These are phyloP conservation scores for Remersonia thermophila DNA, from an alignment of 2,329 filamentous ascomycete species.

Conservation along the genomic window DNA sequence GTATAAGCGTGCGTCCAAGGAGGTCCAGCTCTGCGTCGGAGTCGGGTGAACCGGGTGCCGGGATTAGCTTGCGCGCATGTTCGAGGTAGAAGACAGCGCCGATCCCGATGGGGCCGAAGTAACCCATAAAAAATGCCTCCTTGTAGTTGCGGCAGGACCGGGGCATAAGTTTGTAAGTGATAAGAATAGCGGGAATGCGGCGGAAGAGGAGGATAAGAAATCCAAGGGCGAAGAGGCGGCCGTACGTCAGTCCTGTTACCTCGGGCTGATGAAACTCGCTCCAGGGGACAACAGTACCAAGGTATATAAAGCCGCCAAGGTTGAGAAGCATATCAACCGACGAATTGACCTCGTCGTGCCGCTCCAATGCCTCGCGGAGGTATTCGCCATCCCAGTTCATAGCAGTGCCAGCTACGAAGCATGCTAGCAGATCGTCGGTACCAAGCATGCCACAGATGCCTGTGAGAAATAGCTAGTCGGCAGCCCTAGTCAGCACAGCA, in stretches of 20 bases:
- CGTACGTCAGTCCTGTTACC: slow-evolving; percentile 34
- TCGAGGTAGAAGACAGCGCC: slow-evolving; percentile 64
- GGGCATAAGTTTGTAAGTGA: slow-evolving; percentile 44
- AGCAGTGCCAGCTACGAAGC: slow-evolving; percentile 45
- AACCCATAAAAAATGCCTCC: slow-evolving; percentile 50
- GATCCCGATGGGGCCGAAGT: slow-evolving; percentile 67
- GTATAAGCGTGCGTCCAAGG: slow-evolving; percentile 25
- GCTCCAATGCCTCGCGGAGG: slow-evolving; percentile 39
- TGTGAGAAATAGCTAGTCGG: slow-evolving; percentile 37
- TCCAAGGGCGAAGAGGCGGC: slow-evolving; percentile 38
- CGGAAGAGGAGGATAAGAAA: slow-evolving; percentile 41
- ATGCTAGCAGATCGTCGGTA: slow-evolving; percentile 48
- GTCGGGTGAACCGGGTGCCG: slow-evolving; percentile 18
- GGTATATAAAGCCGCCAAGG: slow-evolving; percentile 48
- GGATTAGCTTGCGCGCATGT: slow-evolving; percentile 31
- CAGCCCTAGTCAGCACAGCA: not conserved
- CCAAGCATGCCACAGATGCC: slow-evolving; percentile 46
- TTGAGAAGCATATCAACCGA: slow-evolving; percentile 47
- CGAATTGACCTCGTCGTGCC: slow-evolving; percentile 49
- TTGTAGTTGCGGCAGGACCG: slow-evolving; percentile 37
- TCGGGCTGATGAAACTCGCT: slow-evolving; percentile 39
- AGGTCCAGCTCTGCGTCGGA: slow-evolving; percentile 25
- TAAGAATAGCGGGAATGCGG: slow-evolving; percentile 42
- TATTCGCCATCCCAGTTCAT: slow-evolving; percentile 53
- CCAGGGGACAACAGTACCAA: slow-evolving; percentile 46